These are phyloP conservation scores for Fagus crenata DNA, from an alignment of 306 rosid species.

Conservation along the genomic window DNA sequence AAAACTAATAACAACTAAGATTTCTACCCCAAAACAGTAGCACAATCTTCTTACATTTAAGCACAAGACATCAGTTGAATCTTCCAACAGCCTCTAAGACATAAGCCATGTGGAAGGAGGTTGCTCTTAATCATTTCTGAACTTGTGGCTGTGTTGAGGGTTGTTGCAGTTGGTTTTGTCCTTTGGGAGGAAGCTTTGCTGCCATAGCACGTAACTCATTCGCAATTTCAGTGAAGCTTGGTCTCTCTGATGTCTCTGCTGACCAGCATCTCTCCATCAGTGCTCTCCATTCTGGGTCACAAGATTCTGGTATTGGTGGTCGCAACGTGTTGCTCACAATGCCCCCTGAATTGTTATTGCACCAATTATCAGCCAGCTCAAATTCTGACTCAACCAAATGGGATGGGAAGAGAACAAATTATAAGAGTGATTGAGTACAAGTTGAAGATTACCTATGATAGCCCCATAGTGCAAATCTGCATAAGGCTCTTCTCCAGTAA, in stretches of 20 bases:
- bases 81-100: slow-evolving; percentile 8
- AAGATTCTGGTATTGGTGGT: slow-evolving; percentile 65
- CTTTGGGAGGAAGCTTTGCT: slow-evolving; percentile 67
- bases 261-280: slow-evolving; percentile 94
- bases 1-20: background rate
- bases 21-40: slow-evolving; percentile 21
- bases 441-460: slow-evolving; percentile 60
- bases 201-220: slow-evolving; percentile 68
- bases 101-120: slow-evolving; percentile 12
- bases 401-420: background rate
- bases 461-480: slow-evolving; percentile 88
- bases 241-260: slow-evolving; percentile 79
- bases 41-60: slow-evolving; percentile 25
- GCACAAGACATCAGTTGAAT: slow-evolving; percentile 25
- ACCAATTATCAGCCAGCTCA: slow-evolving; percentile 9
- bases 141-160: slow-evolving; percentile 28
- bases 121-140: slow-evolving; percentile 42
- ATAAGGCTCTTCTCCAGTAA: slow-evolving; percentile 86
- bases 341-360: slow-evolving; percentile 57
- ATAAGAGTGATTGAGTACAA: background rate
- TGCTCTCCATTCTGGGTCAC: slow-evolving; percentile 73
- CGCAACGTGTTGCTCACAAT: slow-evolving; percentile 91
- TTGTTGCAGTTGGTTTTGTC: slow-evolving; percentile 58
- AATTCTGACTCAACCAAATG: slow-evolving; percentile 8
- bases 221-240: slow-evolving; percentile 73